These are phyloP conservation scores for Penicillium olsonii DNA, from an alignment of 2,329 filamentous ascomycete genomes.

Conservation along the genomic window DNA sequence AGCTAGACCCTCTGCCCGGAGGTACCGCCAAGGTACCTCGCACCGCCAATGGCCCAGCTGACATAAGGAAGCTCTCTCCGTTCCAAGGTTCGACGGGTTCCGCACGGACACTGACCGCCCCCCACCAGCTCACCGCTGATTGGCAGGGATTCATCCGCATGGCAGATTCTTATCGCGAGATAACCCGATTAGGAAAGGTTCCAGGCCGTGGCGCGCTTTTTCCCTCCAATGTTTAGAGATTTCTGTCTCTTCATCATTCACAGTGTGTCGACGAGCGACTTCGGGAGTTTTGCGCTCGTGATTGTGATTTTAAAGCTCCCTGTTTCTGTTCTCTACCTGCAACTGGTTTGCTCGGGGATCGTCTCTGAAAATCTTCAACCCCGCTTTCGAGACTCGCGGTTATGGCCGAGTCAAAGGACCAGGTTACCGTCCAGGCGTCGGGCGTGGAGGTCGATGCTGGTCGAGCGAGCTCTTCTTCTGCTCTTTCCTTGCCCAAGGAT, in stretches of 20 bases:
- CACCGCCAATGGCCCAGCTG: not conserved
- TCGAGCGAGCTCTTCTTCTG: constrained; percentile 3
- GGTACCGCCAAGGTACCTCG: constrained; percentile 1
- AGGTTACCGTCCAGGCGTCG: constrained; percentile 26
- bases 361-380: constrained; percentile 5
- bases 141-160: not conserved
- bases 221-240: constrained; percentile 1
- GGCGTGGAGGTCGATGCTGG: constrained; percentile 7
- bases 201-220: constrained; percentile 16
- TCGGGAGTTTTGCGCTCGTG: constrained; percentile 61
- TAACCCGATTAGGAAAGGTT: constrained; percentile 25
- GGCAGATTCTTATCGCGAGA: constrained; percentile 10
- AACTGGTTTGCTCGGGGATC: constrained; percentile 11
- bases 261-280: constrained; percentile 51
- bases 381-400: constrained; percentile 12
- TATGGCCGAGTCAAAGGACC: constrained; percentile 33
- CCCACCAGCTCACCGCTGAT: not conserved
- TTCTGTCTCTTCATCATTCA: constrained; percentile 8
- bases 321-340: not conserved
- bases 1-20: not conserved
- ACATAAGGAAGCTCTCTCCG: not conserved
- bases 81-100: not conserved
- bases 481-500: constrained; percentile 21
- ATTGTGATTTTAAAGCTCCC: constrained; percentile 51
- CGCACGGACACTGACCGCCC: constrained; percentile 13